Conservation (phyloP, 2,329 filamentous ascomycete genomes). For the Ophiostoma ips region DNA sequence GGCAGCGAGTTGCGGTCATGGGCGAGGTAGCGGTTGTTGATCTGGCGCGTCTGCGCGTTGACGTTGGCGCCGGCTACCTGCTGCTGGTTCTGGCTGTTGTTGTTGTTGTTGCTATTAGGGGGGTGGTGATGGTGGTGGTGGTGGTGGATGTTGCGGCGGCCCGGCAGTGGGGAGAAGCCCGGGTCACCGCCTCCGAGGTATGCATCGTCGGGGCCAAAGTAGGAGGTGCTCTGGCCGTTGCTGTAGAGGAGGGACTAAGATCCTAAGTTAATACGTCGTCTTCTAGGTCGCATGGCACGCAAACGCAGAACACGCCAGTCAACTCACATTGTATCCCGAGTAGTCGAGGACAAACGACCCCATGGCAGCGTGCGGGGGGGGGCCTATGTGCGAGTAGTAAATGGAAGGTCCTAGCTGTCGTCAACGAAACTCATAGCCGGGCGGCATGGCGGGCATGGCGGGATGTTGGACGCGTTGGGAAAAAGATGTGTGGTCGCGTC, state of each 20-base stretch:
- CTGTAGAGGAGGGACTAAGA: slow-evolving; percentile 9
- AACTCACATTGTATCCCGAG: slow-evolving; percentile 13
- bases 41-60: slow-evolving; percentile 16
- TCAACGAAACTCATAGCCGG: too few relatives aligned
- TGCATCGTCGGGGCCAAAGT: slow-evolving; percentile 11
- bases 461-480: not conserved
- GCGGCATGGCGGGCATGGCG: not conserved
- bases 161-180: slow-evolving; percentile 14
- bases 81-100: slow-evolving; percentile 13
- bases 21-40: slow-evolving; percentile 19
- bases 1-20: slow-evolving; percentile 50
- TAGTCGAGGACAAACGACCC: slow-evolving; percentile 14
- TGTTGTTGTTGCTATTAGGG: slow-evolving; percentile 7
- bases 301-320: not conserved
- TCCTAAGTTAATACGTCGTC: too few relatives aligned
- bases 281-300: too few relatives aligned
- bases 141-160: slow-evolving; percentile 4
- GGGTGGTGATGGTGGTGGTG: slow-evolving; percentile 10
- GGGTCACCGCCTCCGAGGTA: slow-evolving; percentile 19
- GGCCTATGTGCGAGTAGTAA: not conserved
- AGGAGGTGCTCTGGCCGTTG: slow-evolving; percentile 9
- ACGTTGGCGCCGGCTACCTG: slow-evolving; percentile 17
- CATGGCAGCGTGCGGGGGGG: slow-evolving; percentile 3
- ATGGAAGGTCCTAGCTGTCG: too few relatives aligned
- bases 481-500: not conserved